Conservation (phyloP, 2,329 filamentous ascomycete species). For the Neonectria punicea region DNA sequence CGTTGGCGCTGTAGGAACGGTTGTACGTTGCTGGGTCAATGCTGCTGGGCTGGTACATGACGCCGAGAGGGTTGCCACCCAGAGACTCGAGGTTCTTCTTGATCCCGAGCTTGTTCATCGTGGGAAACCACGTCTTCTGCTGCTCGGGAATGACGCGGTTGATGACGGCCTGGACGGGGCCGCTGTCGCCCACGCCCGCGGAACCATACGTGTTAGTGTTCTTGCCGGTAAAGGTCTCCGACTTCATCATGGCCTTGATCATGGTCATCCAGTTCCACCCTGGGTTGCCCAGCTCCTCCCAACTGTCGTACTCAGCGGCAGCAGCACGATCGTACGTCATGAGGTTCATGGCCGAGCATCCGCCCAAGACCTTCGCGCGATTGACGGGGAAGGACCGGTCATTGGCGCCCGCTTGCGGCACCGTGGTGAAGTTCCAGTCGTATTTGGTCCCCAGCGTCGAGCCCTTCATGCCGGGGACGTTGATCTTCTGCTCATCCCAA, state of each 20-base stretch:
- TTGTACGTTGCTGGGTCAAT: conserved; percentile 56
- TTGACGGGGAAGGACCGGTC: conserved; percentile 54
- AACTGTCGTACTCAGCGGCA: conserved; percentile 50
- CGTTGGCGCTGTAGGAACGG: conserved; percentile 58
- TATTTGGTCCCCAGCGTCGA: conserved; percentile 41
- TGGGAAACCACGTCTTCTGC: conserved; percentile 55
- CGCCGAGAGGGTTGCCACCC: conserved; percentile 57
- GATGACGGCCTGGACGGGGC: conserved; percentile 40
- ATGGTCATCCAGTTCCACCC: conserved; percentile 53
- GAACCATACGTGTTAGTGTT: conserved; percentile 27
- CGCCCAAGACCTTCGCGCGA: conserved; percentile 61
- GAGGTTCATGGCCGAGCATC: conserved; percentile 48
- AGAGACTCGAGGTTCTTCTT: conserved; percentile 54
- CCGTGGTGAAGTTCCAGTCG: conserved; percentile 58
- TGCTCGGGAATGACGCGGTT: conserved; percentile 57
- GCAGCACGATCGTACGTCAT: conserved; percentile 51
- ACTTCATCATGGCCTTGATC: conserved; percentile 45
- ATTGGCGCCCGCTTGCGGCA: conserved; percentile 52
- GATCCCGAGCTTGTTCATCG: conserved; percentile 54
- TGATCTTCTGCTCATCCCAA: conserved; percentile 45
- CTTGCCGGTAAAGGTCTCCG: conserved; percentile 34
- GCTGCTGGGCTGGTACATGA: conserved; percentile 60
- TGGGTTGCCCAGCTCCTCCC: conserved; percentile 50
- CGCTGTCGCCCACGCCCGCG: conserved; percentile 22
- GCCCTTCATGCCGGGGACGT: conserved; percentile 46